Evolutionary conservation across 2,329 filamentous ascomycete species (phyloP).

Genomic region (Fusarium lyarnte): DNA sequence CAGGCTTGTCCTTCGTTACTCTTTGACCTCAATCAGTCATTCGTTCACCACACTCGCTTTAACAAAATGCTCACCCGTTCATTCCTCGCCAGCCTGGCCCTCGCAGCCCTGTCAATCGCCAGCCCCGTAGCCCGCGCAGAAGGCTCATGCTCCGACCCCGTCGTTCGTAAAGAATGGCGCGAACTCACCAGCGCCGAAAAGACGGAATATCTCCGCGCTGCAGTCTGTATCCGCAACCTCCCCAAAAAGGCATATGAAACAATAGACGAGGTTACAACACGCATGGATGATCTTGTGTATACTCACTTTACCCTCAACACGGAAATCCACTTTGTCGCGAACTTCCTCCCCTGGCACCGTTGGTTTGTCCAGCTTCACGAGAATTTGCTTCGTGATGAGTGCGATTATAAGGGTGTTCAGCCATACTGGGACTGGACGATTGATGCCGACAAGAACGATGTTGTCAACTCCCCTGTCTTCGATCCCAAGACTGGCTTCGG

Average conservation of each 20-base stretch:
- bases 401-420: constrained; percentile 6
- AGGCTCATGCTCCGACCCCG: background rate
- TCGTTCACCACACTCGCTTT: constrained; percentile 3
- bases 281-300: constrained; percentile 8
- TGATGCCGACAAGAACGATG: constrained; percentile 4
- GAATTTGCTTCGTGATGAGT: constrained; percentile 11
- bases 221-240: constrained; percentile 14
- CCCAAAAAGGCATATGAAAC: background rate
- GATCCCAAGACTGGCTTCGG: constrained; percentile 16
- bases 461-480: constrained; percentile 2
- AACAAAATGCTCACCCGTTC: background rate
- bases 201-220: constrained; percentile 10
- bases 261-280: background rate
- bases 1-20: background rate
- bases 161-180: constrained; percentile 19
- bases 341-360: constrained; percentile 14
- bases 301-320: constrained; percentile 9
- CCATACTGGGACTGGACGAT: constrained; percentile 25
- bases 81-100: background rate
- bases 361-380: constrained; percentile 20
- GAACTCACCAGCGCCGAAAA: constrained; percentile 13
- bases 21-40: background rate
- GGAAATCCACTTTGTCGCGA: constrained; percentile 15
- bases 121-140: background rate
- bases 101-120: background rate